phyloP scores from a whole-genome alignment of 176 grass and related monocot genomes.

The Urochloa ruziziensis region DNA sequence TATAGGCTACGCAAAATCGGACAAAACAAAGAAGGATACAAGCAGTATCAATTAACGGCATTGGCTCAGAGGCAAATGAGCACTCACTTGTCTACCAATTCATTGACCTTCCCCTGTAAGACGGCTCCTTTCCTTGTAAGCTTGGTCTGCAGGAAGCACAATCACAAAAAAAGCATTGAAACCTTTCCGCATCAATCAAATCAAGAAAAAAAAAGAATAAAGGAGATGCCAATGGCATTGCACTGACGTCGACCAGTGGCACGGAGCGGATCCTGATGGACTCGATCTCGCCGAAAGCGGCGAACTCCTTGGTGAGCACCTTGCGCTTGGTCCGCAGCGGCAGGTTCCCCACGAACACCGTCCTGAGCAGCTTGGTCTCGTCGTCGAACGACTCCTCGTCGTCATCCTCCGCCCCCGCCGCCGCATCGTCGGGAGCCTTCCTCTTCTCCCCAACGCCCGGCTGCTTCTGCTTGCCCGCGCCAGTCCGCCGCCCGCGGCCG shows the following conservation, averaged over 20 bases:
- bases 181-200: background rate
- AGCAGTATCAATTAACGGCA: no score
- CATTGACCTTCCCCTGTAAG: slow-evolving; percentile 73
- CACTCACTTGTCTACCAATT: slow-evolving; percentile 61
- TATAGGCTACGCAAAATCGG: no score
- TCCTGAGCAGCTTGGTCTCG: slow-evolving; percentile 77
- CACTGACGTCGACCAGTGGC: slow-evolving; percentile 80
- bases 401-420: slow-evolving; percentile 4
- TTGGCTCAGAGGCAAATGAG: background rate
- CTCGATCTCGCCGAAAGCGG: slow-evolving; percentile 69
- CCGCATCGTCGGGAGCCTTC: slow-evolving; percentile 55
- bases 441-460: slow-evolving; percentile 60
- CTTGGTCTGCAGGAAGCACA: slow-evolving; percentile 63
- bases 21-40: no score
- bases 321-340: slow-evolving; percentile 76
- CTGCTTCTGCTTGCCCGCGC: background rate
- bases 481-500: slow-evolving; percentile 4
- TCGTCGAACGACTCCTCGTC: slow-evolving; percentile 71
- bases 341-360: slow-evolving; percentile 93
- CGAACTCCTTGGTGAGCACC: slow-evolving; percentile 65
- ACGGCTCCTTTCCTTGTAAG: slow-evolving; percentile 73
- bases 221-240: background rate
- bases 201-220: background rate
- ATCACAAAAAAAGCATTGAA: background rate
- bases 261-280: slow-evolving; percentile 89